Conservation (phyloP, 148 eudicot species). For the Chenopodium suecicum region DNA sequence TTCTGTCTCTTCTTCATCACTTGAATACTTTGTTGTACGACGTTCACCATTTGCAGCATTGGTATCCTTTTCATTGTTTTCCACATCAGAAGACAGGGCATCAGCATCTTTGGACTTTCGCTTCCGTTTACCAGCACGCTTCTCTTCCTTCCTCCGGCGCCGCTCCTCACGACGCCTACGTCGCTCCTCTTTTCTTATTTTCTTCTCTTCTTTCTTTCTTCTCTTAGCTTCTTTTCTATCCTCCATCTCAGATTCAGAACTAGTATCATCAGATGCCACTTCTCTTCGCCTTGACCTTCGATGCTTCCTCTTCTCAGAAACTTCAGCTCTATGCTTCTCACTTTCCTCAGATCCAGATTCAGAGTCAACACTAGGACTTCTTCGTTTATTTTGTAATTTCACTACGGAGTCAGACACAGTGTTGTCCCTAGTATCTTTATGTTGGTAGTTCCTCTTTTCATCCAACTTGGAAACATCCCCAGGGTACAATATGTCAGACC, state of each 20-base stretch:
- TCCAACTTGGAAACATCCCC: constrained; percentile 30
- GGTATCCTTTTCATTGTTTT: constrained; percentile 40
- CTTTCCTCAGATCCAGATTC: constrained; percentile 58
- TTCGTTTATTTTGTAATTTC: constrained; percentile 37
- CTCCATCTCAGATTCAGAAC: constrained; percentile 69
- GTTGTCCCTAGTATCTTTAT: constrained; percentile 37
- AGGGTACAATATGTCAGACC: constrained; percentile 25
- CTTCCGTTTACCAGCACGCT: constrained; percentile 65
- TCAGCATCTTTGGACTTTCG: constrained; percentile 51
- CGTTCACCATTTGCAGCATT: constrained; percentile 49
- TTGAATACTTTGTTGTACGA: constrained; percentile 36
- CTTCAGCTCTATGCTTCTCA: constrained; percentile 45
- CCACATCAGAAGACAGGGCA: constrained; percentile 50
- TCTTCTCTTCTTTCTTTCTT: constrained; percentile 81
- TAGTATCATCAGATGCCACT: constrained; percentile 56
- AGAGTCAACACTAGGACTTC: constrained; percentile 44
- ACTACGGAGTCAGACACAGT: constrained; percentile 32
- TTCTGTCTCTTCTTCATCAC: constrained; percentile 51
- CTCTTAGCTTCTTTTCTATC: constrained; percentile 79
- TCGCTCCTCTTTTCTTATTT: constrained; percentile 72
- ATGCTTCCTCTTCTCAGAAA: constrained; percentile 66
- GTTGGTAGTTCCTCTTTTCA: constrained; percentile 36
- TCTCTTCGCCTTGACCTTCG: constrained; percentile 57
- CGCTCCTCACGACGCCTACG: constrained; percentile 79
- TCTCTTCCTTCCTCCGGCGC: constrained; percentile 67